These are phyloP conservation scores for Biscutella laevigata DNA, from an alignment of 441 rosid species.

Conservation along the genomic window DNA sequence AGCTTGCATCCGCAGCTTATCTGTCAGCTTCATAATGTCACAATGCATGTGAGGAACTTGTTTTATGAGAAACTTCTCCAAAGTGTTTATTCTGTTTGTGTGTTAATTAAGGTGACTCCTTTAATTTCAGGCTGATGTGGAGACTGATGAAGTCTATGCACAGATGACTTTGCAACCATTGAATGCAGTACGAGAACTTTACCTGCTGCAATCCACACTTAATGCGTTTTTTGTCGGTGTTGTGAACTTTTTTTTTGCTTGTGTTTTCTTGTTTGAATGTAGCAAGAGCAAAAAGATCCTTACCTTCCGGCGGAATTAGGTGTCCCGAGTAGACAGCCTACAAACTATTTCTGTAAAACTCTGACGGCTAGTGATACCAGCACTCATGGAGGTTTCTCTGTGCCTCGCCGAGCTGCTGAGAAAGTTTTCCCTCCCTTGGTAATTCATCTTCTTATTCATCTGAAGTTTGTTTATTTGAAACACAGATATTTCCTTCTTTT, in stretches of 20 bases:
- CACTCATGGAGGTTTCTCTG: slow-evolving; percentile 99
- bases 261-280: slow-evolving; percentile 15
- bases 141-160: too few relatives aligned
- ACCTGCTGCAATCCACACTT: not conserved
- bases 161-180: slow-evolving; percentile 94
- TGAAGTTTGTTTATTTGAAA: not conserved
- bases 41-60: slow-evolving; percentile 82
- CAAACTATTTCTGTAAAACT: slow-evolving; percentile 95
- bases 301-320: slow-evolving; percentile 83
- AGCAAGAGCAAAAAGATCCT: slow-evolving; percentile 95
- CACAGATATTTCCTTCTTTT: not conserved
- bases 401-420: slow-evolving; percentile 98
- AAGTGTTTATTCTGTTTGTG: not conserved
- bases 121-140: slow-evolving; percentile 78
- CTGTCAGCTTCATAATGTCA: slow-evolving; percentile 94
- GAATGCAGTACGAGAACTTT: slow-evolving; percentile 48
- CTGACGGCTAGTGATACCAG: too few relatives aligned
- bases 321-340: slow-evolving; percentile 79
- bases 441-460: slow-evolving; percentile 7
- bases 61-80: not conserved
- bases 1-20: slow-evolving; percentile 91
- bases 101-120: slow-evolving; percentile 19
- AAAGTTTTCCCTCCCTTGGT: slow-evolving; percentile 99
- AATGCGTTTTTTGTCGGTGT: slow-evolving; percentile 10
- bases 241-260: not conserved